Evolutionary conservation across 768 basidiomycete genomes (phyloP), one percentile per base, ranked within the genome.

Genomic region (Cystoderma amianthinum): DNA sequence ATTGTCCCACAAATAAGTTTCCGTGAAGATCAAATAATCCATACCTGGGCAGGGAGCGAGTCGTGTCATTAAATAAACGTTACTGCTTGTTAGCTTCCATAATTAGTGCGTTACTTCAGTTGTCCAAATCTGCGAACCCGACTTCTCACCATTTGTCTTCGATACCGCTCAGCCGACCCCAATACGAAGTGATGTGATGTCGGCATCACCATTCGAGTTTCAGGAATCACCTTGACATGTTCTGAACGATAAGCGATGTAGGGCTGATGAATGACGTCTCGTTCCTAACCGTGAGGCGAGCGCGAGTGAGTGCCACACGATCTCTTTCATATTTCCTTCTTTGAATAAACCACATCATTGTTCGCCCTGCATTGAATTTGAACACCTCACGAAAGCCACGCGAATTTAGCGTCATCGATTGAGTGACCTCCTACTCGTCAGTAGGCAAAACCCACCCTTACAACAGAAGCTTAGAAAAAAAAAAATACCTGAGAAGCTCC

Each of bases 321-420:
- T 38, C 15, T 36, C 51, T 45, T 52, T 52, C 44, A 48, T 15
- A 49, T 52, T 52, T 49, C 51, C 46, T 41, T 49, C 42, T 44
- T 48, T n/a, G n/a, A 28, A 28, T n/a, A 7, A 7, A 28, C n/a
- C 25, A n/a, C n/a, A 28, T 28, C 25, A 28, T 7, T n/a, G 7
- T n/a, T 28, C 7, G n/a, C 25, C 25, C 7, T 7, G 7, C 7
- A 28, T 28, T 28, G 25, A 28, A n/a, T 28, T n/a, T n/a, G n/a
- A n/a, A n/a, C n/a, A n/a, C 25, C 25, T 28, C 25, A 28, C 25
- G 25, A n/a, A 28, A 28, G 7, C 7, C 25, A 28, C 25, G 25
- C 25, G 25, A 28, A 28, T 7, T 28, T 28, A n/a, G n/a, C 7
- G 7, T n/a, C n/a, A 7, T 7, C 7, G 25, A 28, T 28, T 28